A percentile compares a stretch with the other conserved stretches of the same genome.
Evolutionary conservation across 1,284 basidiomycete species (phyloP).

Genomic region (Earliella scabrosa): DNA sequence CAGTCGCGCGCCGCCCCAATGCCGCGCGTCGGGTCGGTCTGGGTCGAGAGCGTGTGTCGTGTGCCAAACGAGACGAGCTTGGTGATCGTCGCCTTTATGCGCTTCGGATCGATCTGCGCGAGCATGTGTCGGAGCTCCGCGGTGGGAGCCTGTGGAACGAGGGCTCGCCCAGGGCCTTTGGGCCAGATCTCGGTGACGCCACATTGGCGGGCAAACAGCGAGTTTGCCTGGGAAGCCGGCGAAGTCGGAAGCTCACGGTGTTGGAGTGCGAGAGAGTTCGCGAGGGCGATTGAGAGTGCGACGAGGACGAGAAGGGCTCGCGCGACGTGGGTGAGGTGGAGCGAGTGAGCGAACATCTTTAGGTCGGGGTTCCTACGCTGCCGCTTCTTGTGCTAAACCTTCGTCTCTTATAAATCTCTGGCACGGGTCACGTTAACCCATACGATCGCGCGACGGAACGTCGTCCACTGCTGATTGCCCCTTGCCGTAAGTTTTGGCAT

Average conservation of each 20-base stretch:
- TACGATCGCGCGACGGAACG: slow-evolving; percentile 11
- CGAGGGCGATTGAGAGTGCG: slow-evolving; percentile 7
- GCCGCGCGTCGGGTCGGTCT: slow-evolving; percentile 53
- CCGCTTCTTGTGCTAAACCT: neutral
- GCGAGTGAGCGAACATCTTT: slow-evolving; percentile 13
- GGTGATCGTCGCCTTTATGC: slow-evolving; percentile 49
- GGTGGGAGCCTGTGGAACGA: slow-evolving; percentile 47
- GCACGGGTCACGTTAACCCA: slow-evolving; percentile 3
- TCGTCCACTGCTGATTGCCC: neutral
- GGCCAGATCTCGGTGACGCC: slow-evolving; percentile 45
- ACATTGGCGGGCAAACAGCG: slow-evolving; percentile 27
- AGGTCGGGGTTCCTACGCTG: neutral
- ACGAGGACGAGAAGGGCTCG: slow-evolving; percentile 14
- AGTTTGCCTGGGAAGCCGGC: slow-evolving; percentile 3
- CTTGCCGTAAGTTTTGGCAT: neutral
- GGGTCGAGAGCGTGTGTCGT: slow-evolving; percentile 53
- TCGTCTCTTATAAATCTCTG: neutral
- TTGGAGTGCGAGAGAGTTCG: neutral
- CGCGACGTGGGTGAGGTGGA: slow-evolving; percentile 3
- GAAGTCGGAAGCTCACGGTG: slow-evolving; percentile 1
- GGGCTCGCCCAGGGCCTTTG: slow-evolving; percentile 46
- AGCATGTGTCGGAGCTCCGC: slow-evolving; percentile 48
- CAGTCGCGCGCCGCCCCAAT: slow-evolving; percentile 61
- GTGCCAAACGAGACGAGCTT: slow-evolving; percentile 61
- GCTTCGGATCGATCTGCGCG: slow-evolving; percentile 46